Base-by-base conservation (phyloP, 257 asterid genomes). In the Capsicum rhomboideum region DNA sequence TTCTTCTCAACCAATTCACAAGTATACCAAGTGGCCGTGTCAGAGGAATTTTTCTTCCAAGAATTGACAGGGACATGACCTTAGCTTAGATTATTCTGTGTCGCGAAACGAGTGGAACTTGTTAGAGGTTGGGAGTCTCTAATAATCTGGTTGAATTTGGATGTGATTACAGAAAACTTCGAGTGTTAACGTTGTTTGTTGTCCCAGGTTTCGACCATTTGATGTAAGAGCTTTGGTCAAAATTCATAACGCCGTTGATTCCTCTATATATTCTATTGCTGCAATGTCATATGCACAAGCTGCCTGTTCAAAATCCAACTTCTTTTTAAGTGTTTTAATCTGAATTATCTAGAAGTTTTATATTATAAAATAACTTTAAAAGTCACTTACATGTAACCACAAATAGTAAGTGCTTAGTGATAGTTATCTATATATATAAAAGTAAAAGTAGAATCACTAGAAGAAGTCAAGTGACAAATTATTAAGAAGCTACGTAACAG, bases 201-300 rank as follows among this genome's bases (percentile, higher is more conserved):
- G 18, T 42, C 55, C 71, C 88, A 72, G 86, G 86, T 66, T 85
- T 87, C 6, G 40, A 34, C 40, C 40, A 34, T 34, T 34, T 34
- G 40, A 34, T 34, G 40, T 34, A 87, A 37, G 87, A 71, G 82
- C 88, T 90, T 86, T 87, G 66, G 81, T 88, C 90, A 75, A 90
- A 88, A 71, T 88, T 87, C 2, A 90, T 90, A 40, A 87, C 88
- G 1, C 87, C 88, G 44, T 87, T 90, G 67, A 84, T 84, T 54
- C 90, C 91, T 81, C 88, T 21, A 29, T 90, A 82, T 83, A 85
- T 83, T 89, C 90, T 18, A 90, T 90, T 80, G 87, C 87, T 55
- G 91, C 90, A 68, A 86, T 86, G 63, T 90, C 40, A 5, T 34
- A 34, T 34, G 40, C 40, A 34, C 40, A 34, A 34, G 40, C 40